Percentiles rank a stretch among this genome's conserved stretches.
phyloP scores from a whole-genome alignment of 192 early-diverging fungal genomes.

The Diversispora eburnea region DNA sequence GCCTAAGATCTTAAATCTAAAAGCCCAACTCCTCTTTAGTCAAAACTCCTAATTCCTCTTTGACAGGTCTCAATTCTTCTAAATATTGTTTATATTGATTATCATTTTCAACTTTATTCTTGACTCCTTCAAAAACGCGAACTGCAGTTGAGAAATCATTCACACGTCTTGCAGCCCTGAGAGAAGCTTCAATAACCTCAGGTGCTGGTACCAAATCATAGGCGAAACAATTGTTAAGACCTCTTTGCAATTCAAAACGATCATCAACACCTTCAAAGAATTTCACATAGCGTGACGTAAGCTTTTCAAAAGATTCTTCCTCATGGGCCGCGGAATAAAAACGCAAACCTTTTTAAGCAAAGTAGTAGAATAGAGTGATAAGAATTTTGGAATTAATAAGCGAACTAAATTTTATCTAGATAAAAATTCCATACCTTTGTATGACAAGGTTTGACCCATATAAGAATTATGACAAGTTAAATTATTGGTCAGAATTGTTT shows the following conservation, averaged over 20 bases:
- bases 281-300: slow-evolving; percentile 73
- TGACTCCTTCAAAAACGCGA: slow-evolving; percentile 90
- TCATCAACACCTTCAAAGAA: slow-evolving; percentile 87
- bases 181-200: slow-evolving; percentile 82
- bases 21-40: slow-evolving; percentile 70
- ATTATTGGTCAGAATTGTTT: background rate
- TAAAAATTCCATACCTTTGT: background rate
- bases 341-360: slow-evolving; percentile 30
- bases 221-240: slow-evolving; percentile 96
- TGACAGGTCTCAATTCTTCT: slow-evolving; percentile 79
- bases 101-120: slow-evolving; percentile 83
- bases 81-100: slow-evolving; percentile 89
- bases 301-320: slow-evolving; percentile 74
- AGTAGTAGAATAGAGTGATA: too few relatives aligned
- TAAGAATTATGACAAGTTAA: background rate
- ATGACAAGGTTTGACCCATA: background rate
- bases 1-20: background rate
- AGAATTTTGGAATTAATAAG: background rate
- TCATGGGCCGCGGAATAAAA: slow-evolving; percentile 65
- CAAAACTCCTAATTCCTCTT: slow-evolving; percentile 82
- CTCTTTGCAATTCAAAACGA: slow-evolving; percentile 95
- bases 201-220: slow-evolving; percentile 93
- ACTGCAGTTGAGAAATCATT: slow-evolving; percentile 94
- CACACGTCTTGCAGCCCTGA: slow-evolving; percentile 87
- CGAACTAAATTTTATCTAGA: background rate